Conservation (phyloP, 306 rosid species). For the Pachyrhizus erosus region DNA sequence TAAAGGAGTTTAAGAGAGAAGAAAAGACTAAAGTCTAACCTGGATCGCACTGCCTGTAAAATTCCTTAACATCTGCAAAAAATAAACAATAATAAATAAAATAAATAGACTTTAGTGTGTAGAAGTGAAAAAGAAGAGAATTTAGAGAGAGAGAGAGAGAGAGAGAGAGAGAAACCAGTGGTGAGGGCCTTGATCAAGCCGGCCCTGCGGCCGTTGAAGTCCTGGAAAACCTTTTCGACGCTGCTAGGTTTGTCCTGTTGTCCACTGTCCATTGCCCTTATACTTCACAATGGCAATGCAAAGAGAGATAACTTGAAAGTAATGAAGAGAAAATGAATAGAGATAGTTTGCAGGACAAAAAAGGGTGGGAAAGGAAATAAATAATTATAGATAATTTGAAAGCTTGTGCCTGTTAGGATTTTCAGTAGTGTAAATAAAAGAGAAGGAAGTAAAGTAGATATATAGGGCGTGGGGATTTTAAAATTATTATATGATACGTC, state of each 20-base stretch:
- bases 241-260: slow-evolving; percentile 58
- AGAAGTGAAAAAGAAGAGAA: background rate
- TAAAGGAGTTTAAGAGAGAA: background rate
- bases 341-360: background rate
- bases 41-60: slow-evolving; percentile 74
- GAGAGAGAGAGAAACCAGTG: slow-evolving; percentile 48
- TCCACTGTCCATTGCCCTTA: slow-evolving; percentile 56
- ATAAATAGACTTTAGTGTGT: background rate
- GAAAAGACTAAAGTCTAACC: slow-evolving; percentile 53
- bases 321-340: background rate
- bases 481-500: too few species aligned
- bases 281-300: background rate
- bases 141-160: too few species aligned
- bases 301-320: background rate
- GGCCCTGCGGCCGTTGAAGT: slow-evolving; percentile 69
- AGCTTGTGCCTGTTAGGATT: too few species aligned
- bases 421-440: too few species aligned
- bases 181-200: slow-evolving; percentile 75
- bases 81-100: too few species aligned
- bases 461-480: too few species aligned
- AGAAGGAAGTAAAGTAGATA: too few species aligned
- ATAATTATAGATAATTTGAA: too few species aligned
- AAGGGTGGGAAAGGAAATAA: too few species aligned
- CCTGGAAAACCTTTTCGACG: slow-evolving; percentile 69
- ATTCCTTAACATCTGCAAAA: slow-evolving; percentile 62